phyloP scores from a whole-genome alignment of 768 basidiomycete species.

The Nevesoporus exiguus region DNA sequence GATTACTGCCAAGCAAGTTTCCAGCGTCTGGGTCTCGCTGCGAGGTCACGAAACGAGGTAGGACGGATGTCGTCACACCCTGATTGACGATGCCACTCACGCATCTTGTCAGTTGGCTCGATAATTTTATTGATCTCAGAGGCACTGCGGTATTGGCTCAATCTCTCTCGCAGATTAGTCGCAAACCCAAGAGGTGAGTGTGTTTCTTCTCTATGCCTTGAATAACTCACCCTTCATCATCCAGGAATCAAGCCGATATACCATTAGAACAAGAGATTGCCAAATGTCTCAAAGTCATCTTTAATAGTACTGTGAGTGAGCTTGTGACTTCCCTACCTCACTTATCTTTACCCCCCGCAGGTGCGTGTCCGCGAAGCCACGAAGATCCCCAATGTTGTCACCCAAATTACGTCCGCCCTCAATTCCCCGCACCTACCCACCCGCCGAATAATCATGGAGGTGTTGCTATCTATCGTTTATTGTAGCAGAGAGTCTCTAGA shows the following conservation, averaged over 20 bases:
- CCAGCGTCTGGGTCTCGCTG: conserved; percentile 69
- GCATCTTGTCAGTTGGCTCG: conserved; percentile 65
- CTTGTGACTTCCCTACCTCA: not conserved
- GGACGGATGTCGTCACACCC: conserved; percentile 19
- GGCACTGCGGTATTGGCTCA: conserved; percentile 86
- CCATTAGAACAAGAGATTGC: conserved; percentile 82
- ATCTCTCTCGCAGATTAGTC: conserved; percentile 69
- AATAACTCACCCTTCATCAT: conserved; percentile 5
- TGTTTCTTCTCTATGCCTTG: not conserved
- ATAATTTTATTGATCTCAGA: conserved; percentile 66
- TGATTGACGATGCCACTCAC: conserved; percentile 15
- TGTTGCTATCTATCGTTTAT: conserved; percentile 71
- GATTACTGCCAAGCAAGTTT: conserved; percentile 77
- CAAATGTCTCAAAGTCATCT: conserved; percentile 80
- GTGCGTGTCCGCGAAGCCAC: conserved; percentile 69
- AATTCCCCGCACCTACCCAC: conserved; percentile 78
- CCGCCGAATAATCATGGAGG: conserved; percentile 74
- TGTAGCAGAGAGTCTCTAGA: conserved; percentile 59
- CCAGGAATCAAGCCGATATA: conserved; percentile 47
- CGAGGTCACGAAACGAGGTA: conserved; percentile 81
- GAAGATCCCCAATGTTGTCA: conserved; percentile 67
- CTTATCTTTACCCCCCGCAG: conserved; percentile 35
- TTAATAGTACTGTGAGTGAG: conserved; percentile 59
- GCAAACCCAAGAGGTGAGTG: conserved; percentile 63
- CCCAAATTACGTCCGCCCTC: conserved; percentile 77